Base-by-base conservation (phyloP, 495 filamentous ascomycete species). In the Lophium mytilinum region DNA sequence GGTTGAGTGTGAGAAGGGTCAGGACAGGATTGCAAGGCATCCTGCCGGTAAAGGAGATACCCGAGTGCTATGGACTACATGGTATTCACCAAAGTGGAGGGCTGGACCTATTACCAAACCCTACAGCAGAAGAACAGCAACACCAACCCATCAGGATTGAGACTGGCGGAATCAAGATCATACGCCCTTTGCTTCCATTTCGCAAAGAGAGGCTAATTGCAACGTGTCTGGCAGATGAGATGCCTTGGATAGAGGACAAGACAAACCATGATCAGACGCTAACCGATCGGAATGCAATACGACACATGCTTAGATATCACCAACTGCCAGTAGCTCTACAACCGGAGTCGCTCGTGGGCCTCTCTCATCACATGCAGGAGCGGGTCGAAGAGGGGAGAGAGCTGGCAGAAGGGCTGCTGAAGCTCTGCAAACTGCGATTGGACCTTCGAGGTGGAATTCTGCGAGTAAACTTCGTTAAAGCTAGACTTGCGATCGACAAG, bases 201-300 rank as follows among this genome's bases (percentile, higher is more conserved):
- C 72, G 73, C 47, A 98, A 98, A 66, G 73, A 79, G 15, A 72
- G 80, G 9, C 73, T 97, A 8, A 74, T 86, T 1, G 80, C 80
- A 0, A 95, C 90, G 1, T 95, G 91, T 66, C 58, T 80, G 19
- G 74, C 79, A 48, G 76, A 82, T 52, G 61, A 73, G 1, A 73
- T 93, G 19, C 73, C 74, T 2, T 97, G 87, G 83, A 87, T 87
- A 61, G 87, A 91, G 56, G 93, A 98, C 65, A 72, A 75, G 47
- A 95, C 90, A n/a, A 98, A 98, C 64, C 68, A 78, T 37, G 87
- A 95, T 66, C 77, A 75, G 17, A 90, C 85, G 2, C 71, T 88
- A 36, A 95, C 93, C 0, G 72, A 75, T 37, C 78, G 93, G 46
- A 98, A 97, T 66, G 81, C 91, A 0, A 76, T 95, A 24, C 84